phyloP scores from a whole-genome alignment of 2,329 filamentous ascomycete species.

The Fusarium sp. region DNA sequence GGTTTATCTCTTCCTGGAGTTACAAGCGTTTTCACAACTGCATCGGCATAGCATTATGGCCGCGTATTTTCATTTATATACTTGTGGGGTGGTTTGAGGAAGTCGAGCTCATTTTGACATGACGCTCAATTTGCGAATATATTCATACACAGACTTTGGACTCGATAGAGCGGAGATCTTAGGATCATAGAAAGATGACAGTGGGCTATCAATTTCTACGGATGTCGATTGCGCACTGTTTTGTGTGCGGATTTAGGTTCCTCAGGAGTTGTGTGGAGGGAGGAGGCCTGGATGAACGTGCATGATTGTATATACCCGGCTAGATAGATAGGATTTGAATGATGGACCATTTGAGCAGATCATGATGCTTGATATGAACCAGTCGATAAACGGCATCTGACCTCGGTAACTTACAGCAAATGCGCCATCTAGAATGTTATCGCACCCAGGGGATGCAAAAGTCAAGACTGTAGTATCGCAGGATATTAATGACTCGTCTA shows the following conservation, averaged over 20 bases:
- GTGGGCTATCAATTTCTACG: neutral
- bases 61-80: slow-evolving; percentile 9
- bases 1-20: slow-evolving; percentile 23
- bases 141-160: slow-evolving; percentile 27
- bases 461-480: neutral
- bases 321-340: slow-evolving; percentile 19
- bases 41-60: slow-evolving; percentile 24
- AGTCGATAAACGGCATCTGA: neutral
- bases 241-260: neutral
- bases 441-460: neutral
- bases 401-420: neutral
- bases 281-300: slow-evolving; percentile 2
- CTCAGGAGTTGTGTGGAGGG: neutral
- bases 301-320: slow-evolving; percentile 22
- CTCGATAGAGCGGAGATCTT: slow-evolving; percentile 38
- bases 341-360: slow-evolving; percentile 4
- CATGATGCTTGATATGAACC: neutral
- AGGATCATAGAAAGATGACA: slow-evolving; percentile 25
- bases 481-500: neutral
- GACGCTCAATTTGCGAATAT: slow-evolving; percentile 4
- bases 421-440: neutral
- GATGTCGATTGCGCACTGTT: neutral
- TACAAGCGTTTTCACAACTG: slow-evolving; percentile 15
- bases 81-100: neutral
- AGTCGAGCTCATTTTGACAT: neutral